Evolutionary conservation across 176 grass and related monocot genomes (phyloP), one percentile per base, ranked within the genome.

Genomic region (Rhynchospora pubera): DNA sequence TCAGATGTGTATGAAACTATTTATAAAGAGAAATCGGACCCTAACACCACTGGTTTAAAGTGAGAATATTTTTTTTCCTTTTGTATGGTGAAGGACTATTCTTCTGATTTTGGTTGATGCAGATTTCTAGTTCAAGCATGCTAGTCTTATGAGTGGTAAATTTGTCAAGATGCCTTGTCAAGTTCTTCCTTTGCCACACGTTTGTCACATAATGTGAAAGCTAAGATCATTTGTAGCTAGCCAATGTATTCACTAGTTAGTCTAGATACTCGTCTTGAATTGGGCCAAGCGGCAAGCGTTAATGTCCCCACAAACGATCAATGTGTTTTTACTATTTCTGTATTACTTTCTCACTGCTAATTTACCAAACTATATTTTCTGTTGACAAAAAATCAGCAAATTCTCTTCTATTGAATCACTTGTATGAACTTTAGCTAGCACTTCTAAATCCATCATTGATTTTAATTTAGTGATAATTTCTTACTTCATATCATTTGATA

Each of bases 231-330:
- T 68, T 68, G 0, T 50, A 73, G 43, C 12, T 50, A 16, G 64
- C 26, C 30, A 16, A 5, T 66, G 26, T 0, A 66, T 39, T 39
- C 2, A 73, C 34, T 39, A 39, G 34, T 39, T 5, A 5, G 69
- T 73, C 69, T 23, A 73, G 42, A 73, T 73, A 50, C 69, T 73
- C 32, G 15, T 68, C 18, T 50, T 73, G 42, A 73, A 73, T 73
- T 48, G 44, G 48, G n/a, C 22, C 69, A 73, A 50, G n/a, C n/a
- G n/a, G 13, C 69, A 73, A 50, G n/a, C n/a, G 44, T 15, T 73
- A 50, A 48, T 47, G 68, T 50, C 69, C 47, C 1, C 11, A 11
- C 2, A 73, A 12, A 4, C 0, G 55, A 16, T 52, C 2, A n/a
- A 70, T 39, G 34, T 39, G 2, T 39, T 39, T n/a, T 39, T 5